Evolutionary conservation across 192 early-diverging fungal genomes (phyloP), one percentile per base, ranked within the genome.

Genomic region (Dimargaris verticillata): DNA sequence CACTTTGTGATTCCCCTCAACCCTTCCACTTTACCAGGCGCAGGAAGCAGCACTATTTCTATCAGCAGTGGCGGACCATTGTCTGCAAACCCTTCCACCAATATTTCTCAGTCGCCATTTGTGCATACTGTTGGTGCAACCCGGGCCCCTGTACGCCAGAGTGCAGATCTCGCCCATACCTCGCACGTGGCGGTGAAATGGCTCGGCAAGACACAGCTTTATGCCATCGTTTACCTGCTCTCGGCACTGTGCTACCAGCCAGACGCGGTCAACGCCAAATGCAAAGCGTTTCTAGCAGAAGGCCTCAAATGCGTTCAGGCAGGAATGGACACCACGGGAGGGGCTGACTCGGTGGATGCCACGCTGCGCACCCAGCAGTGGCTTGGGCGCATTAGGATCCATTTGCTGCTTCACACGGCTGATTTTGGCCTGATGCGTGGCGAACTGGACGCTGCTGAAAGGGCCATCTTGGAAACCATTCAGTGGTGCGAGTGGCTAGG

Each of bases 121-220:
- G 57, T 10, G n/a, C 17, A 33, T 44, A 18, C 38, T 17, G 41
- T 22, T 43, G 29, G 5, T 17, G 26, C 13, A 20, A 17, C 17
- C 57, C 9, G 57, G 5, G 12, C 18, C 1, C 20, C 10, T 13
- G 17, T 25, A 25, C 20, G 51, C 4, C 51, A 25, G 12, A 52
- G 24, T 13, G 18, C 20, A 5, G 15, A 48, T 22, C 15, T 48
- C 47, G 22, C 38, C 2, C 57, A 10, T 6, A 38, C 57, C 0
- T 41, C 33, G 15, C 57, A 59, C n/a, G 13, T 59, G 10, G 26
- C n/a, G 0, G 42, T 43, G n/a, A 25, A 43, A n/a, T 59, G 57
- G 57, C 57, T 59, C 13, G n/a, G 33, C 43, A 41, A 44, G 38
- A 11, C 26, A 1, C 57, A 59, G n/a, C 57, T 59, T 12, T 59